Percentiles rank a stretch among this genome's conserved stretches.
Conservation (phyloP, 129 eudicot genomes). For the Artemisia tridentata region DNA sequence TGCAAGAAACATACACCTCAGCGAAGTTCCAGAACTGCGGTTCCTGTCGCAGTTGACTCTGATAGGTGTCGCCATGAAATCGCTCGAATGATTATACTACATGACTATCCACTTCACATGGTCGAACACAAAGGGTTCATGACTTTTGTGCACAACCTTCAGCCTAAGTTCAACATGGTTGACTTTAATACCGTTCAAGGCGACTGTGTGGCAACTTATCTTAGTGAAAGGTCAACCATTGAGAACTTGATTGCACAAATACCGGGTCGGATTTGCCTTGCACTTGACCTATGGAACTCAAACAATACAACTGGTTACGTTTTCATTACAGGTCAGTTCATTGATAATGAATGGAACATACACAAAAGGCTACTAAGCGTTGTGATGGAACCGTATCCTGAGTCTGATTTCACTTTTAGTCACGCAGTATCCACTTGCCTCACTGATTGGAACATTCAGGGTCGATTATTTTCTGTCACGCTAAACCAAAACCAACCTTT, state of each 20-base stretch:
- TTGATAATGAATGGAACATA: conserved; percentile 85
- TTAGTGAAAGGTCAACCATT: conserved; percentile 58
- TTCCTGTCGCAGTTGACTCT: conserved; percentile 60
- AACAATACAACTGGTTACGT: conserved; percentile 64
- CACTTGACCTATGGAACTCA: conserved; percentile 77
- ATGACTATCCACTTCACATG: conserved; percentile 88
- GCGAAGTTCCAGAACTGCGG: conserved; percentile 44
- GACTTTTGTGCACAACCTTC: conserved; percentile 73
- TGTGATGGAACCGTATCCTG: conserved; percentile 90
- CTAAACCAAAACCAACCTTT: conserved; percentile 50
- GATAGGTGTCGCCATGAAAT: conserved; percentile 82
- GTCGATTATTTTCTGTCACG: conserved; percentile 69
- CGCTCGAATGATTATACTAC: conserved; percentile 83
- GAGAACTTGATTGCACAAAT: conserved; percentile 64
- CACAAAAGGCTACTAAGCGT: conserved; percentile 72
- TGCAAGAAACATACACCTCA: conserved; percentile 21
- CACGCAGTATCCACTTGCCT: conserved; percentile 89
- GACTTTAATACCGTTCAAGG: conserved; percentile 78
- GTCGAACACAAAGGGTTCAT: conserved; percentile 87
- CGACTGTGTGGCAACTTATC: conserved; percentile 80
- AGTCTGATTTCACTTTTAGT: conserved; percentile 75
- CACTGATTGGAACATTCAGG: conserved; percentile 80
- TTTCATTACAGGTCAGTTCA: conserved; percentile 72
- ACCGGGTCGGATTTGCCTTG: conserved; percentile 76
- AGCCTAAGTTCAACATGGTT: conserved; percentile 83